Base-by-base conservation (phyloP, 805 yeast species). In the Saturnispora besseyi region DNA sequence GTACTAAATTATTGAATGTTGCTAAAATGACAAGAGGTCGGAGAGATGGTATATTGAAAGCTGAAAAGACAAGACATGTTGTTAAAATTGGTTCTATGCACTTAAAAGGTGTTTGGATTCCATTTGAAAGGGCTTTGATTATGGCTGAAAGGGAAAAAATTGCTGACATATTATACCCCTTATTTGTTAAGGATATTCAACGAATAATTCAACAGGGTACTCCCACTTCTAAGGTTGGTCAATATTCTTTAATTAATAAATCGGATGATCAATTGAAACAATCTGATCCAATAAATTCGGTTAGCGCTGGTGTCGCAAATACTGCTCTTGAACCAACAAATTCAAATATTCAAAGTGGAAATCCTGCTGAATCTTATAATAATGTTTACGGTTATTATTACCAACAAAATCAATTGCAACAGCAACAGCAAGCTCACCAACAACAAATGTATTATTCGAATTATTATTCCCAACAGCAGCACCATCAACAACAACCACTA, bases 81-180 rank as follows among this genome's bases (percentile, higher is more conserved):
- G 86, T 81, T 31, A 81, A 81, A 62, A 81, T 81, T 59, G 87
- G 87, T n/a, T 77, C 82, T 13, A 81, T 81, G 86, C 84, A 81
- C 62, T 68, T 81, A 55, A 81, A 81, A 61, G 87, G 87, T 43
- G 87, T 81, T 36, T 81, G 87, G 87, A 81, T 81, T 47, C 87
- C 87, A 5, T 81, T 81, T 62, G 87, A 81, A 59, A 68, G 87
- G 49, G 87, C 87, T 2, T 64, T 81, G 34, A 79, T 82, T 36
- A 74, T 81, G 76, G 86, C 86, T 12, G 82, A 81, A 63, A 69
- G 82, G 49, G 87, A 81, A 62, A 79, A 79, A 34, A 81, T 78
- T 46, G 80, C 77, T 22, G 82, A 78, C 56, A 62, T 74, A 38
- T 62, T 78, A 45, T 78, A 78, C 57, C 83, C 83, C 2, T 64